phyloP scores from a whole-genome alignment of 257 asterid genomes.

The Vinca minor region DNA sequence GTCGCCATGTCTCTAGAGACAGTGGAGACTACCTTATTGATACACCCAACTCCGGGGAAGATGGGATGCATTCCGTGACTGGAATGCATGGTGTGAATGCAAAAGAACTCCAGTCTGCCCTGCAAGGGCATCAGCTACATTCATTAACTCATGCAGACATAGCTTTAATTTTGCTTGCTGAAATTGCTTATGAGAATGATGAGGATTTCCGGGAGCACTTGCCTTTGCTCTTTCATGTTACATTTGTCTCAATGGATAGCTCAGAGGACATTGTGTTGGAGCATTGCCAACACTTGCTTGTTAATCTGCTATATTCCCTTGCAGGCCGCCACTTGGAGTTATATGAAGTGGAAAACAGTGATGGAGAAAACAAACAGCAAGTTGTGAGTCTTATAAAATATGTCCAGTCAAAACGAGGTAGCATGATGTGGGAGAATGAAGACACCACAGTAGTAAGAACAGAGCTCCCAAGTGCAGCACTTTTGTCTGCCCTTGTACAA shows the following conservation, averaged over 20 bases:
- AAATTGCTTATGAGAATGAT: constrained; percentile 97
- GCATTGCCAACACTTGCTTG: constrained; percentile 97
- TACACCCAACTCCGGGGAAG: constrained; percentile 96
- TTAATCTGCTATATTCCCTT: constrained; percentile 86
- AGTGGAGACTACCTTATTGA: constrained; percentile 94
- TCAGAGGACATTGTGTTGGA: constrained; percentile 98
- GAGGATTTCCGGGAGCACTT: constrained; percentile 98
- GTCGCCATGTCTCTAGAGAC: constrained; percentile 97
- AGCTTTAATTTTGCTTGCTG: constrained; percentile 86
- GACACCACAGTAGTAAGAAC: constrained; percentile 84
- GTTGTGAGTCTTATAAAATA: constrained; percentile 92
- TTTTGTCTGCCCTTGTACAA: constrained; percentile 92
- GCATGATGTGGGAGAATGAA: constrained; percentile 99
- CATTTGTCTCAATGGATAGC: constrained; percentile 99
- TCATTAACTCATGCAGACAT: constrained; percentile 90
- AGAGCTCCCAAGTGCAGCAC: constrained; percentile 94
- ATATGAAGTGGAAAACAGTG: constrained; percentile 89
- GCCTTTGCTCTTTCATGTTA: constrained; percentile 91
- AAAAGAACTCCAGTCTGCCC: constrained; percentile 92
- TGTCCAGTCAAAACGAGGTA: constrained; percentile 93
- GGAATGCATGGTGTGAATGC: constrained; percentile 76
- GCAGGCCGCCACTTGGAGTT: constrained; percentile 97
- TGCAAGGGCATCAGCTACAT: constrained; percentile 99
- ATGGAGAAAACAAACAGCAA: constrained; percentile 97
- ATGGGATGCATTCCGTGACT: constrained; percentile 62